Evolutionary conservation across 2,329 filamentous ascomycete species (phyloP).

Genomic region (Penicillium sp.): DNA sequence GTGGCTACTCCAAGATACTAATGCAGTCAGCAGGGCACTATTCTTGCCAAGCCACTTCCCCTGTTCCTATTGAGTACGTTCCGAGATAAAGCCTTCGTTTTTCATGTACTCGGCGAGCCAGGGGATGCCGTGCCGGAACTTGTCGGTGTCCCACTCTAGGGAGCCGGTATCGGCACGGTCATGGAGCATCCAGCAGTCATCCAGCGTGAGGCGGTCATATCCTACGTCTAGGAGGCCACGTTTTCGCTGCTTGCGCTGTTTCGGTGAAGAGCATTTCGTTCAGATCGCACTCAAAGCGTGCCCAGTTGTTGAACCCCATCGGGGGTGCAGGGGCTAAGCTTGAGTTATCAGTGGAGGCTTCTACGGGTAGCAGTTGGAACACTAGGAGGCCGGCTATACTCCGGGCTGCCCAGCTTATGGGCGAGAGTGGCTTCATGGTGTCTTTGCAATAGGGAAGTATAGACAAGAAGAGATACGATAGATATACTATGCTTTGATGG

Average conservation of each 20-base stretch:
- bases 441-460: not conserved
- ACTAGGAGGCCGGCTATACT: conserved; percentile 12
- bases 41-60: too few relatives aligned
- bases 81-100: conserved; percentile 37
- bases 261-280: conserved; percentile 44
- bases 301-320: conserved; percentile 49
- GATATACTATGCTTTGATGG: not conserved
- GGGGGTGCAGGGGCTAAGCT: conserved; percentile 35
- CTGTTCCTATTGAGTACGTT: too few relatives aligned
- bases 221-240: conserved; percentile 36
- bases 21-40: too few relatives aligned
- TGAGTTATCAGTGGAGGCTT: conserved; percentile 17
- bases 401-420: conserved; percentile 1
- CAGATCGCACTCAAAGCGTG: conserved; percentile 42
- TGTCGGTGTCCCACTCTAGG: conserved; percentile 36
- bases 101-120: conserved; percentile 38
- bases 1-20: too few relatives aligned
- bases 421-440: conserved; percentile 2
- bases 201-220: conserved; percentile 38
- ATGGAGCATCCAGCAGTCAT: conserved; percentile 40
- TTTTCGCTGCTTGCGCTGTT: conserved; percentile 37
- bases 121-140: conserved; percentile 39
- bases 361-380: conserved; percentile 9
- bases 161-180: conserved; percentile 31
- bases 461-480: not conserved